A percentile compares a stretch with the other conserved stretches of the same genome.
These are phyloP conservation scores for Garcia nutans DNA, from an alignment of 345 rosid genomes.

Conservation along the genomic window DNA sequence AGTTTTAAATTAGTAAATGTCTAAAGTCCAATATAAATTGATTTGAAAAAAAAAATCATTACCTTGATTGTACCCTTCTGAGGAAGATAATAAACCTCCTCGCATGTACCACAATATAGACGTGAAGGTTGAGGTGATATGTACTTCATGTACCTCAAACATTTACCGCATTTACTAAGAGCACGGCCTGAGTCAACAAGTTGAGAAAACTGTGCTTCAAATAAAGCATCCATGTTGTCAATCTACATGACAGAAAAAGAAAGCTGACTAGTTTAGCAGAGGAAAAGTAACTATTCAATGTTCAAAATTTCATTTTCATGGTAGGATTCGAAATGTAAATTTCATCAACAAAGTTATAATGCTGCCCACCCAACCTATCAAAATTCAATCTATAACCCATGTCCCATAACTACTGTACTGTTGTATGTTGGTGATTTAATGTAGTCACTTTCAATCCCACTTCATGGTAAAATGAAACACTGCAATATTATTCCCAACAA, in stretches of 20 bases:
- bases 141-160: slow-evolving; percentile 92
- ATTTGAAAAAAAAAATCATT: slow-evolving; percentile 2
- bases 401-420: background rate
- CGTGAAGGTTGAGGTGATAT: slow-evolving; percentile 79
- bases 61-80: slow-evolving; percentile 93
- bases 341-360: background rate
- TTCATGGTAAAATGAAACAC: too few species aligned
- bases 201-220: slow-evolving; percentile 94
- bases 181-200: slow-evolving; percentile 78
- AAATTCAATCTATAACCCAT: too few species aligned
- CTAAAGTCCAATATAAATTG: background rate
- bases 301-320: background rate
- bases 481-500: too few species aligned
- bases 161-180: slow-evolving; percentile 95
- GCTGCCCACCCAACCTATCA: too few species aligned
- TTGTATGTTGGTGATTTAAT: background rate
- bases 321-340: background rate
- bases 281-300: background rate
- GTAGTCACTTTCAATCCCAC: background rate
- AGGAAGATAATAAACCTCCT: slow-evolving; percentile 95
- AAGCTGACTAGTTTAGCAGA: background rate
- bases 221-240: slow-evolving; percentile 87
- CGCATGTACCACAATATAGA: slow-evolving; percentile 83
- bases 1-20: background rate
- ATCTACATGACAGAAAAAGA: slow-evolving; percentile 47